Evolutionary conservation across 2,329 filamentous ascomycete genomes (phyloP).

Genomic region (Neonectria sp.): DNA sequence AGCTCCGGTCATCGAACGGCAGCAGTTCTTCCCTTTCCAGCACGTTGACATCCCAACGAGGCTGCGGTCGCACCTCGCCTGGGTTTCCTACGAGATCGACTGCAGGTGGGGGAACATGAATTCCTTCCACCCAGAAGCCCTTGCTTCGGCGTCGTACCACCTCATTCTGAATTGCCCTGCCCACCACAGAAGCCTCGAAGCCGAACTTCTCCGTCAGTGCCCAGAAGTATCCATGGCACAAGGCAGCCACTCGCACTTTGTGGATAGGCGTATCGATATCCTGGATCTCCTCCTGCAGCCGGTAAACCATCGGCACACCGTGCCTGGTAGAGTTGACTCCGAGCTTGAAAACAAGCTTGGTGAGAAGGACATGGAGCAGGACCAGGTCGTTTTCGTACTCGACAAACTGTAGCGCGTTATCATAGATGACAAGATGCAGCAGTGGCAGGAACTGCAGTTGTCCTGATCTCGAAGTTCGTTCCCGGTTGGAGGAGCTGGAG

Average conservation of each 20-base stretch:
- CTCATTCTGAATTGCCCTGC: slow-evolving; percentile 81
- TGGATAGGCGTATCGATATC: slow-evolving; percentile 75
- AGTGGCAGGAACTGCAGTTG: slow-evolving; percentile 84
- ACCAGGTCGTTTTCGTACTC: slow-evolving; percentile 82
- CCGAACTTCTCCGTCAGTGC: slow-evolving; percentile 82
- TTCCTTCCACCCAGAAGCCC: slow-evolving; percentile 83
- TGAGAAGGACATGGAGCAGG: slow-evolving; percentile 82
- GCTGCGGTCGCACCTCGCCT: slow-evolving; percentile 60
- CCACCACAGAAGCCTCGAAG: slow-evolving; percentile 79
- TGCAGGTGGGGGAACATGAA: slow-evolving; percentile 78
- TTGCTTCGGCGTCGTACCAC: slow-evolving; percentile 81
- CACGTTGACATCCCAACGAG: slow-evolving; percentile 64
- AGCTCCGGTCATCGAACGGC: slow-evolving; percentile 81
- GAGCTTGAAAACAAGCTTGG: slow-evolving; percentile 80
- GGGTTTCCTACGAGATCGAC: slow-evolving; percentile 74
- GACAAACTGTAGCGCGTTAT: slow-evolving; percentile 83
- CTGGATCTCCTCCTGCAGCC: slow-evolving; percentile 87
- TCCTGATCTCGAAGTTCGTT: slow-evolving; percentile 65
- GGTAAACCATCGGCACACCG: slow-evolving; percentile 90
- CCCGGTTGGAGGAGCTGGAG: slow-evolving; percentile 76
- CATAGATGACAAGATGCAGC: slow-evolving; percentile 90
- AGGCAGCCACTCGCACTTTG: slow-evolving; percentile 85
- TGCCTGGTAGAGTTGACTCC: slow-evolving; percentile 86
- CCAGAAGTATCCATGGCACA: slow-evolving; percentile 94
- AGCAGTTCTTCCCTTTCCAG: slow-evolving; percentile 76